These are phyloP conservation scores for Leccinum truebloodii DNA, from an alignment of 768 basidiomycete species.

Conservation along the genomic window DNA sequence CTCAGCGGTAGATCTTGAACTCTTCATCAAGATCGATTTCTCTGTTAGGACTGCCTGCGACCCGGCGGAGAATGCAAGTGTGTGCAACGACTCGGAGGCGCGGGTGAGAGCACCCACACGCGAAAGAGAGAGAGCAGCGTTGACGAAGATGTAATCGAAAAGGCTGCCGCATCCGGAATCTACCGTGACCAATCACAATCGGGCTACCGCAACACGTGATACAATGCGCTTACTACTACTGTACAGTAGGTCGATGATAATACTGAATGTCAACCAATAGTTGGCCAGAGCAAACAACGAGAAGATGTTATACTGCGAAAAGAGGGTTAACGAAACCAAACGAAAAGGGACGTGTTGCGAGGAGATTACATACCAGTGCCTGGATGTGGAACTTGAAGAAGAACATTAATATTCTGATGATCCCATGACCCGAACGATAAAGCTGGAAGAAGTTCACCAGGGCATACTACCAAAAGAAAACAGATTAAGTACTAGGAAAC, in stretches of 20 bases:
- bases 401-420: conserved; percentile 78
- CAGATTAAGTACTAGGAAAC: not conserved
- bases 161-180: too few relatives aligned
- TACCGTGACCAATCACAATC: too few relatives aligned
- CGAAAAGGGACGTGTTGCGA: not conserved
- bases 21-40: too few relatives aligned
- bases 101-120: too few relatives aligned
- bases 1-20: too few relatives aligned
- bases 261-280: conserved; percentile 93
- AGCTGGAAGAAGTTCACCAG: conserved; percentile 89
- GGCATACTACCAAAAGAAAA: conserved; percentile 61
- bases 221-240: too few relatives aligned
- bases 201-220: too few relatives aligned
- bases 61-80: too few relatives aligned
- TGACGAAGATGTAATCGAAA: too few relatives aligned
- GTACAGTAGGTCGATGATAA: conserved; percentile 77
- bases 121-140: too few relatives aligned
- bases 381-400: conserved; percentile 83
- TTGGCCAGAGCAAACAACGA: conserved; percentile 91
- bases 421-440: conserved; percentile 83
- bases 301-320: conserved; percentile 74
- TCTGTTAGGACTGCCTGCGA: too few relatives aligned
- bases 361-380: conserved; percentile 61
- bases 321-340: conserved; percentile 1
- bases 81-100: too few relatives aligned